Evolutionary conservation across 2,329 filamentous ascomycete genomes (phyloP).

Genomic region (Phialophora macrospora): DNA sequence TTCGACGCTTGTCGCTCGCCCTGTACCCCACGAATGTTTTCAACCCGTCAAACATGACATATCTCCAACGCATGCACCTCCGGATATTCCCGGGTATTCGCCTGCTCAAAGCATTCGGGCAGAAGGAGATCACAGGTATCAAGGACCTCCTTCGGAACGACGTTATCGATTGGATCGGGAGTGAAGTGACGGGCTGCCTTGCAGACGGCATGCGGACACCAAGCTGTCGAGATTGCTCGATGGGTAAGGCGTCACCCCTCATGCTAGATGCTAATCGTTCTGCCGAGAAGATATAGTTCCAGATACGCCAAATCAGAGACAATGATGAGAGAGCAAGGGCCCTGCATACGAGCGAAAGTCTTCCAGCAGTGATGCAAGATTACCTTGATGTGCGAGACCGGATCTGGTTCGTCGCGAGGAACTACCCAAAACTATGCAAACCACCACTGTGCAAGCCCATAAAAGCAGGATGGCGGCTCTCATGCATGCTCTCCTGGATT

Average conservation of each 20-base stretch:
- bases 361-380: neutral
- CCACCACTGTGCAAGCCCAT: neutral
- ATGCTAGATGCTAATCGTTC: too few species aligned
- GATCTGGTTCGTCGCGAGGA: neutral
- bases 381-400: neutral
- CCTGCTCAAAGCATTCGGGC: conserved; percentile 2
- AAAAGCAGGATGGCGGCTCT: neutral
- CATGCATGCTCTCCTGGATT: conserved; percentile 4
- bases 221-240: neutral
- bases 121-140: neutral
- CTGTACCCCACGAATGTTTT: neutral
- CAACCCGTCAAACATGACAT: neutral
- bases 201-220: neutral
- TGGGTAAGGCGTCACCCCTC: neutral
- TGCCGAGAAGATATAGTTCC: neutral
- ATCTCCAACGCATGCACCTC: neutral
- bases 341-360: neutral
- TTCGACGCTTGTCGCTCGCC: neutral
- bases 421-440: neutral
- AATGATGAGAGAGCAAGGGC: neutral
- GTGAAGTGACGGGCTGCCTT: neutral
- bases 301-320: neutral
- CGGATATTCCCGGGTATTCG: neutral
- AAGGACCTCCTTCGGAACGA: neutral
- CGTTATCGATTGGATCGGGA: neutral